Evolutionary conservation across 2,329 filamentous ascomycete species (phyloP).

Genomic region (Mycocentrospora acerina): DNA sequence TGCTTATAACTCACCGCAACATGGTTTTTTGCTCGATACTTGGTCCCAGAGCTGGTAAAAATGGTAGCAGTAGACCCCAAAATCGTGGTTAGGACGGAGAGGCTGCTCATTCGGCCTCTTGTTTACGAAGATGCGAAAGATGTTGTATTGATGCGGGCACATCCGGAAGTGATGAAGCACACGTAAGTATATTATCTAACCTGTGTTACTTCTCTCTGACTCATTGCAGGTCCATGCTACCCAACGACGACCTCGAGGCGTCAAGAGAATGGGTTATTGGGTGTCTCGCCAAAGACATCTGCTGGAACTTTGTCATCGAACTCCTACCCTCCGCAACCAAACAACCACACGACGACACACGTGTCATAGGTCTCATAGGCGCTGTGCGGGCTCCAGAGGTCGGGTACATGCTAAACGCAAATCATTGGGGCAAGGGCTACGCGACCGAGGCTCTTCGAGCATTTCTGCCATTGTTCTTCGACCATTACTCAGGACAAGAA

Average conservation of each 20-base stretch:
- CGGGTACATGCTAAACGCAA: slow-evolving; percentile 47
- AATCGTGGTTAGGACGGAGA: slow-evolving; percentile 47
- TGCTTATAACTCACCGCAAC: slow-evolving; percentile 23
- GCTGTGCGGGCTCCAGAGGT: slow-evolving; percentile 45
- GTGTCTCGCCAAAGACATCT: slow-evolving; percentile 37
- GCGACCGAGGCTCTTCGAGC: slow-evolving; percentile 48
- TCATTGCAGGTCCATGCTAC: slow-evolving; percentile 48
- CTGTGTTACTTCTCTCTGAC: slow-evolving; percentile 7
- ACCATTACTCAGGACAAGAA: slow-evolving; percentile 34
- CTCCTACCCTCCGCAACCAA: slow-evolving; percentile 30
- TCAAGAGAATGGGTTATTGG: slow-evolving; percentile 35
- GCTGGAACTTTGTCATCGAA: slow-evolving; percentile 61
- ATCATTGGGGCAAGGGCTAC: slow-evolving; percentile 46
- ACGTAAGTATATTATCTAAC: slow-evolving; percentile 43
- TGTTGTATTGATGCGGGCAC: slow-evolving; percentile 55
- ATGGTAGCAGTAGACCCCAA: slow-evolving; percentile 40
- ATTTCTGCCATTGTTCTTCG: slow-evolving; percentile 45
- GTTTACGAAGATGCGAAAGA: slow-evolving; percentile 53
- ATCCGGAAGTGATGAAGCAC: slow-evolving; percentile 65
- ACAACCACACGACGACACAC: slow-evolving; percentile 12
- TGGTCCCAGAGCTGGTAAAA: slow-evolving; percentile 7
- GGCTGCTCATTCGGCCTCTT: slow-evolving; percentile 58
- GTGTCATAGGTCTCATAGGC: slow-evolving; percentile 47
- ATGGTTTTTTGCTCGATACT: slow-evolving; percentile 19
- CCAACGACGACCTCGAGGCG: slow-evolving; percentile 50